Evolutionary conservation across 768 basidiomycete genomes (phyloP), one percentile per base, ranked within the genome.

Genomic region (Leucocoprinus leucothites): DNA sequence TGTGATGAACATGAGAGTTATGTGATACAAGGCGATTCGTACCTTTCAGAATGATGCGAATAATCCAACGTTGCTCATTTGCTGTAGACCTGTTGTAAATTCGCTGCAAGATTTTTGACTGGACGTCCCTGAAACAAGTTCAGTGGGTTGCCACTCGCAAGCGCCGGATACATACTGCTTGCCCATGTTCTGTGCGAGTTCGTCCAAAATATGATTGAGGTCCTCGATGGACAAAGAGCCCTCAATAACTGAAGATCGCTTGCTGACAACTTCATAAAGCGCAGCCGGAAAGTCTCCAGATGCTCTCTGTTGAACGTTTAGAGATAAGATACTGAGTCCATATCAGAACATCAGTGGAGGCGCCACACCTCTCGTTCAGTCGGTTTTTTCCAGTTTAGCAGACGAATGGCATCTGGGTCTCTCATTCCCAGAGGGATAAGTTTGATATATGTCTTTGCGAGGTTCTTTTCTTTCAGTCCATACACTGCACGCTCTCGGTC

Each of bases 21-120:
- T 21, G 24, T 2, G 9, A 43, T 22, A 18, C 43, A 55, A 24
- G 36, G 18, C 51, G 36, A 0, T 24, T 43, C 49, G 2, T 51
- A 91, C 96, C 96, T 80, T 98, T 97, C 31, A 98, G 75, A 46
- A 99, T 90, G 66, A 99, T 92, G 7, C 94, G 83, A n/a, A 91
- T 87, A 54, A 99, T 86, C 97, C 97, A 99, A 46, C 85, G 82
- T 64, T 97, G 95, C 64, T 98, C 95, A 53, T 87, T 83, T 0
- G 95, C 76, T 1, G 94, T 96, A 22, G 87, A 74, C 41, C 82
- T 81, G 63, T 91, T 88, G 61, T 89, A 88, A 1, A 97, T 68
- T 1, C 87, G 81, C 59, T 87, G 84, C 58, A 98, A 67, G 24
- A 94, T 82, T 47, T 80, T 87, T 3, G 85, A 80, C 62, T 95